phyloP scores from a whole-genome alignment of 192 early-diverging fungal genomes.

The Geranomyces michiganensis region DNA sequence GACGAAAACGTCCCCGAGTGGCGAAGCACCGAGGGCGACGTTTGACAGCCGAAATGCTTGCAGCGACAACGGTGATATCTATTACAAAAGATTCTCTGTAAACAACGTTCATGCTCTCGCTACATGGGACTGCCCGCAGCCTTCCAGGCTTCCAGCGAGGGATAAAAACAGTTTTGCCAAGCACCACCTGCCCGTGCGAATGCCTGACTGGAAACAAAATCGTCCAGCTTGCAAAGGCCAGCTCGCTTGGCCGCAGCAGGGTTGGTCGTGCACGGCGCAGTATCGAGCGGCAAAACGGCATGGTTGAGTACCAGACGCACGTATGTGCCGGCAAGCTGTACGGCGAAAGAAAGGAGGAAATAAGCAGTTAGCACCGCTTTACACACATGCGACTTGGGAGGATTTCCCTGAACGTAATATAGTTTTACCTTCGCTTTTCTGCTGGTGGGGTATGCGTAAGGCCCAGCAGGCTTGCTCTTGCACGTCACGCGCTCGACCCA shows the following conservation, averaged over 20 bases:
- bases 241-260: background rate
- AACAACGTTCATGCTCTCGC: no score
- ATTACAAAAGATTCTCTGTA: no score
- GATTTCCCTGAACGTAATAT: no score
- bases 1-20: no score
- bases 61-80: no score
- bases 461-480: background rate
- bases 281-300: background rate
- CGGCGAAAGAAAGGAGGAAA: background rate
- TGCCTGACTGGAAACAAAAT: background rate
- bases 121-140: constrained; percentile 3
- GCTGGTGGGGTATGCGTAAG: background rate
- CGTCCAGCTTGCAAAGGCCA: background rate
- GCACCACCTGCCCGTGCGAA: background rate
- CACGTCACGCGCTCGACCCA: background rate
- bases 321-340: background rate
- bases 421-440: background rate
- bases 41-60: no score
- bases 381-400: no score
- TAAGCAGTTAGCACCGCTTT: background rate
- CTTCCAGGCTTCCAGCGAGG: background rate
- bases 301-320: constrained; percentile 4
- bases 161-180: background rate
- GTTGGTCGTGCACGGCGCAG: background rate
- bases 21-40: no score